Percentiles rank a stretch among this genome's conserved stretches.
Evolutionary conservation across 2,329 filamentous ascomycete species (phyloP).

Genomic region (Sporothrix dimorphospora): DNA sequence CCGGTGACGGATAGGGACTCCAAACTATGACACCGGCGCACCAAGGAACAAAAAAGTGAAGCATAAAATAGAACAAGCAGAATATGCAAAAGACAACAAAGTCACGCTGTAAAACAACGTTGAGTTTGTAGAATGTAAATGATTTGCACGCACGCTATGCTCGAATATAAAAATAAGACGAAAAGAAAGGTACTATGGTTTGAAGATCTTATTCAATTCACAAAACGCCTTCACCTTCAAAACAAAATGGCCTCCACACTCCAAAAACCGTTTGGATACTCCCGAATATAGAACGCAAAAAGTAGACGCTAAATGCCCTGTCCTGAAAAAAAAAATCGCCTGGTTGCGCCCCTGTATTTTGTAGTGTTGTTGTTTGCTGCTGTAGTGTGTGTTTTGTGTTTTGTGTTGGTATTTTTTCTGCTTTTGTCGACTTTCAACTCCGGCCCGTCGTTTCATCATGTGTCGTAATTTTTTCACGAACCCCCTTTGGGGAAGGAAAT

Average conservation of each 20-base stretch:
- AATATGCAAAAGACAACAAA: neutral
- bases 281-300: neutral
- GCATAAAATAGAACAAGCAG: too few relatives aligned
- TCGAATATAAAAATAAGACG: neutral
- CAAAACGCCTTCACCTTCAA: constrained; percentile 6
- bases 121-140: neutral
- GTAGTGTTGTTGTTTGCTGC: neutral
- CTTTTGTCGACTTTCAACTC: neutral
- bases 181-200: neutral
- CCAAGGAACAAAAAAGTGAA: neutral
- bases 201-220: neutral
- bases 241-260: neutral
- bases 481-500: neutral
- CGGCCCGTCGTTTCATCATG: constrained; percentile 22
- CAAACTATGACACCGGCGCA: neutral
- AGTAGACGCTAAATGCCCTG: neutral
- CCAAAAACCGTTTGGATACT: constrained; percentile 9
- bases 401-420: neutral
- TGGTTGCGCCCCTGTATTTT: constrained; percentile 16
- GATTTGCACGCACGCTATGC: constrained; percentile 1
- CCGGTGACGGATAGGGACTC: neutral
- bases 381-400: neutral
- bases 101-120: too few relatives aligned
- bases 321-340: neutral
- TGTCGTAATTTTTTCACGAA: neutral